phyloP scores from a whole-genome alignment of 257 asterid species.

The Gynochthodes officinalis region DNA sequence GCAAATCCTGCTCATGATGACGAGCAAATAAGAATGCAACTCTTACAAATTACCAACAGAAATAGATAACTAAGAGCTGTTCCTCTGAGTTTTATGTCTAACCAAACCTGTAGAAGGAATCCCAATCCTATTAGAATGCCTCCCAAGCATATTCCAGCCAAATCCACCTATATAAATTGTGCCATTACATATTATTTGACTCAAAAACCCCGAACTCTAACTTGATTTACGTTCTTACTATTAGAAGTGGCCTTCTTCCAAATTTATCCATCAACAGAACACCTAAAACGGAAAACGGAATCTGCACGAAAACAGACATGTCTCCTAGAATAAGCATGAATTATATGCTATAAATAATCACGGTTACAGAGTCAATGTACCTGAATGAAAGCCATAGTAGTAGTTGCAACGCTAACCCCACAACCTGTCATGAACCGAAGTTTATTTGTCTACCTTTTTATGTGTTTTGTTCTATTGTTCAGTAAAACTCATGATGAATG shows the following conservation, averaged over 20 bases:
- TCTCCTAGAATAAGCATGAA: background rate
- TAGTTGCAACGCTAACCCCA: background rate
- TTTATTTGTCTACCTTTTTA: background rate
- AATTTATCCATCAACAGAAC: constrained; percentile 1
- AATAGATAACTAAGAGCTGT: background rate
- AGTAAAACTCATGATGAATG: no score
- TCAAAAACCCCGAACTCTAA: background rate
- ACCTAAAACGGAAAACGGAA: constrained; percentile 3
- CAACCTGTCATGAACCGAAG: constrained; percentile 1
- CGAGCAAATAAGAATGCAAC: background rate
- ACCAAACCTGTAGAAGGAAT: constrained; percentile 6
- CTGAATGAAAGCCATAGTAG: constrained; percentile 12
- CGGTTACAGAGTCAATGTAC: background rate
- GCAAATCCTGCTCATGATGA: background rate
- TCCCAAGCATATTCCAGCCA: constrained; percentile 7
- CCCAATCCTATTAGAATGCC: constrained; percentile 7
- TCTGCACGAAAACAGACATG: background rate
- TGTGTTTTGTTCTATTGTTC: background rate
- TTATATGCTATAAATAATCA: background rate
- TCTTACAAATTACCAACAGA: background rate
- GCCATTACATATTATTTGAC: background rate
- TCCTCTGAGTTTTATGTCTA: background rate
- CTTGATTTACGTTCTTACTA: background rate
- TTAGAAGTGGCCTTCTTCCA: constrained; percentile 8
- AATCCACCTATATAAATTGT: background rate